Evolutionary conservation across 306 rosid genomes (phyloP).

Genomic region (Pterocarpus santalinus): DNA sequence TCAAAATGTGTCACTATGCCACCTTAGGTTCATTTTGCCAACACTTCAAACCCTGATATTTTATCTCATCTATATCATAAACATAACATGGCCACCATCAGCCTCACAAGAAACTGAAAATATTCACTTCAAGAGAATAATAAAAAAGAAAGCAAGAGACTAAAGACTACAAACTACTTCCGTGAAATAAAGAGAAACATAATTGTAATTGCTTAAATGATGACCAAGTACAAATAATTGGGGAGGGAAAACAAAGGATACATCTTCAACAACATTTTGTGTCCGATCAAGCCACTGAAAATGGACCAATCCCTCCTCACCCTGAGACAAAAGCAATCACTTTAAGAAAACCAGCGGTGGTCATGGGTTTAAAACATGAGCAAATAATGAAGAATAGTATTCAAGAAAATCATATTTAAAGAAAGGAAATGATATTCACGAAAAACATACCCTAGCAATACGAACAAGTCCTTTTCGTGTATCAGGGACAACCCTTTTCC

Average conservation of each 20-base stretch:
- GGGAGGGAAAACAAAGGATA: conserved; percentile 62
- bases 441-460: conserved; percentile 72
- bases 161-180: not conserved
- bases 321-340: conserved; percentile 59
- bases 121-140: not conserved
- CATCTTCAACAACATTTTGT: conserved; percentile 83
- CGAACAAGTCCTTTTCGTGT: conserved; percentile 90
- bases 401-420: conserved; percentile 6
- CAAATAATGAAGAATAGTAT: conserved; percentile 9
- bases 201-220: conserved; percentile 9
- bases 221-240: conserved; percentile 17
- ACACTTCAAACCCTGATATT: no score
- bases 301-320: conserved; percentile 90
- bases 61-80: no score
- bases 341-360: conserved; percentile 4
- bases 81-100: not conserved
- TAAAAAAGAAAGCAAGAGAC: conserved; percentile 1
- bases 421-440: not conserved
- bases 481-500: conserved; percentile 80
- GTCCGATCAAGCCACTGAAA: conserved; percentile 96
- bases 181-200: conserved; percentile 1
- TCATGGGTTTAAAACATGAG: not conserved
- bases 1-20: no score
- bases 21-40: no score
- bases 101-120: conserved; percentile 8